These are phyloP conservation scores for Oxyria digyna DNA, from an alignment of 148 eudicot species.

Conservation along the genomic window DNA sequence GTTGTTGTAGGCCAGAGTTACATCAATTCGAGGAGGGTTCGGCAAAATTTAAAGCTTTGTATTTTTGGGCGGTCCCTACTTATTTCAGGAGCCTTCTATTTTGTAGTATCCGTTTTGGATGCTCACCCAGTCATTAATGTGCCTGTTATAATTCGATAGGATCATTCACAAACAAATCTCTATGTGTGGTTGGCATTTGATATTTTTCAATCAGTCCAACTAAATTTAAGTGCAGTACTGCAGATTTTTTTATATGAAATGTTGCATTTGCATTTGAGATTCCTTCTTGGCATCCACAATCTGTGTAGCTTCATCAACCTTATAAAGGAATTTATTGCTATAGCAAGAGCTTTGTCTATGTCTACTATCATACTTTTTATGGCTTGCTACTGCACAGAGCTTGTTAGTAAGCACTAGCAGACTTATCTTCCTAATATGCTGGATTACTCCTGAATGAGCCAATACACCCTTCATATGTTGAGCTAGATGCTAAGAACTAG, in stretches of 20 bases:
- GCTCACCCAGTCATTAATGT: neutral
- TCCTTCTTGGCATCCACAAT: neutral
- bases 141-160: neutral
- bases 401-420: neutral
- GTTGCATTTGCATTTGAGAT: neutral
- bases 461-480: too few species aligned
- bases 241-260: neutral
- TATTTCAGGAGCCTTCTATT: neutral
- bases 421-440: neutral
- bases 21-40: neutral
- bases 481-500: too few species aligned
- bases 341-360: neutral
- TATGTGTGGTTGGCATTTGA: neutral
- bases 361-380: neutral
- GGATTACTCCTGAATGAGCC: too few species aligned
- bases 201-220: neutral
- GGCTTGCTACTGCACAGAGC: neutral
- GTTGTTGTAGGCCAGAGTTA: neutral
- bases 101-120: neutral
- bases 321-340: neutral
- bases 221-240: neutral
- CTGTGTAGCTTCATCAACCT: neutral
- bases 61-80: neutral
- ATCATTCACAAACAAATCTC: neutral
- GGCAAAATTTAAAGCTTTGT: neutral